These are phyloP conservation scores for Boletus eberwhitei DNA, from an alignment of 768 basidiomycete species.

Conservation along the genomic window DNA sequence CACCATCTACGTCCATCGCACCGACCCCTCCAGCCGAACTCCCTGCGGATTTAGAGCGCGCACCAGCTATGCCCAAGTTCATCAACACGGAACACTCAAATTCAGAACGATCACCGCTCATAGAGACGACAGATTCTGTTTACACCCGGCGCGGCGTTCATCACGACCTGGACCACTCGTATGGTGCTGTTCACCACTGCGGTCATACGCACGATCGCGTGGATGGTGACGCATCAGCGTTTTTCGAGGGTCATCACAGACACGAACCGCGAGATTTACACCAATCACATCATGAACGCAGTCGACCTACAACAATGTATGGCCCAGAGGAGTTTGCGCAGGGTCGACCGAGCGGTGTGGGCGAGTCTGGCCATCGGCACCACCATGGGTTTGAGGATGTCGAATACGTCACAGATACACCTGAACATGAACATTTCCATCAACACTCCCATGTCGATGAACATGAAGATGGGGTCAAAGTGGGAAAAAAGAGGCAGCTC, in stretches of 20 bases:
- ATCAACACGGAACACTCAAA: not conserved
- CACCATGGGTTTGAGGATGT: slow-evolving; percentile 5
- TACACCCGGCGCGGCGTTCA: not conserved
- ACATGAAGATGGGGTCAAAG: slow-evolving; percentile 24
- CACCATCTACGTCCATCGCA: slow-evolving; percentile 42
- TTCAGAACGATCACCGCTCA: slow-evolving; percentile 21
- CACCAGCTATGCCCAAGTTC: slow-evolving; percentile 2
- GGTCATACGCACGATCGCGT: not conserved
- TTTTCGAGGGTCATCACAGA: slow-evolving; percentile 37
- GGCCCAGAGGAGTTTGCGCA: slow-evolving; percentile 11
- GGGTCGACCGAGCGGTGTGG: not conserved
- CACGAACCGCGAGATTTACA: slow-evolving; percentile 30
- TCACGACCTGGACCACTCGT: slow-evolving; percentile 9
- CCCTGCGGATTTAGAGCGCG: slow-evolving; percentile 3
- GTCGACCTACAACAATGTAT: slow-evolving; percentile 22
- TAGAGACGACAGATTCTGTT: slow-evolving; percentile 3
- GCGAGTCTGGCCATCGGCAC: slow-evolving; percentile 5
- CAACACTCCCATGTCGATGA: not conserved
- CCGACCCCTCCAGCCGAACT: slow-evolving; percentile 28
- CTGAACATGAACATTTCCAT: not conserved
- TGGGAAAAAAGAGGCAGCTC: slow-evolving; percentile 61
- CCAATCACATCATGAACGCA: slow-evolving; percentile 28
- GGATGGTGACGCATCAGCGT: slow-evolving; percentile 3
- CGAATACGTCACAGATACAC: not conserved
- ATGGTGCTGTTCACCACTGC: slow-evolving; percentile 14